phyloP scores from a whole-genome alignment of 2,329 filamentous ascomycete genomes.

The Monosporascus sp. region DNA sequence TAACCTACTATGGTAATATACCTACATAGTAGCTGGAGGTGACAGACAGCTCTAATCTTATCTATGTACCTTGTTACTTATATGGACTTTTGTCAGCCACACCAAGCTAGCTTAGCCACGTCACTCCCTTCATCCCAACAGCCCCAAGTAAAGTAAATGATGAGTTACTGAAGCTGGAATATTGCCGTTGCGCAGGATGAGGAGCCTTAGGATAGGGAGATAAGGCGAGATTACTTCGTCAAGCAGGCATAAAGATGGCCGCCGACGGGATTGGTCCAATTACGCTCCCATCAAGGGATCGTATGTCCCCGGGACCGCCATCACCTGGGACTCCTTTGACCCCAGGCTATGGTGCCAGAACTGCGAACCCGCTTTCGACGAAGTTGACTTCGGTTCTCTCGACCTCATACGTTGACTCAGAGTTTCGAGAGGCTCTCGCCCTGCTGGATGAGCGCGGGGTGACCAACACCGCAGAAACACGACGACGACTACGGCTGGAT shows the following conservation, averaged over 20 bases:
- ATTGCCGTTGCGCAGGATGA: not conserved
- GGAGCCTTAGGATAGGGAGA: constrained; percentile 2
- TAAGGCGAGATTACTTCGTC: constrained; percentile 1
- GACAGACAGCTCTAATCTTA: no score
- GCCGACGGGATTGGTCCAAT: constrained; percentile 21
- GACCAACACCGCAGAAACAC: constrained; percentile 69
- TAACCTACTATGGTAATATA: no score
- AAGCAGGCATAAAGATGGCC: constrained; percentile 22
- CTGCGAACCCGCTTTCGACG: constrained; percentile 65
- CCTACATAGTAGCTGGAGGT: no score
- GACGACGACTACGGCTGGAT: constrained; percentile 74
- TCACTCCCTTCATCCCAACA: not conserved
- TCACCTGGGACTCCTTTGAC: constrained; percentile 27
- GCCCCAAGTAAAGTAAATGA: not conserved
- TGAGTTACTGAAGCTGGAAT: not conserved
- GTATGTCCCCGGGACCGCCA: constrained; percentile 20
- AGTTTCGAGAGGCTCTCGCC: constrained; percentile 79
- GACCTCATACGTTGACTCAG: constrained; percentile 84
- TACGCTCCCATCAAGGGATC: constrained; percentile 21
- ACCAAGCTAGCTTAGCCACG: not conserved
- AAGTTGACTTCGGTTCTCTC: constrained; percentile 84
- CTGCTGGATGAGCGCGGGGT: constrained; percentile 70
- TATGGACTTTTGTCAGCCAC: not conserved
- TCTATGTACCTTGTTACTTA: not conserved
- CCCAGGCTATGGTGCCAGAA: constrained; percentile 30